phyloP scores from a whole-genome alignment of 495 filamentous ascomycete genomes.

The Rhypophila decipiens region DNA sequence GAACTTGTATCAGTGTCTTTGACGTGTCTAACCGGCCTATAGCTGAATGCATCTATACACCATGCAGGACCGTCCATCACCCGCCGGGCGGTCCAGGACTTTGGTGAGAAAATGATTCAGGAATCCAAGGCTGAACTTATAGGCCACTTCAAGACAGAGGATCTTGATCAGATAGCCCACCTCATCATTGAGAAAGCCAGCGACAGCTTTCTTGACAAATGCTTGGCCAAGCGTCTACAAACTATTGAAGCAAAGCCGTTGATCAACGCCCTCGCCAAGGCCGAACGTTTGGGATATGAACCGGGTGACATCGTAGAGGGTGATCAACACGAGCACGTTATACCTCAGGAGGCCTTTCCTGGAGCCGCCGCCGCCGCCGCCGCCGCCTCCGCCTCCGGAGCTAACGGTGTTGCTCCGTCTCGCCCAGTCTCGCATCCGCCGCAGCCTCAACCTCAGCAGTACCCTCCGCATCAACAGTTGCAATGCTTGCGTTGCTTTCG shows the following conservation, averaged over 20 bases:
- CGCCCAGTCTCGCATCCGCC: conserved; percentile 5
- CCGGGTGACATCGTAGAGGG: conserved; percentile 36
- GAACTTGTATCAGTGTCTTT: too few relatives aligned
- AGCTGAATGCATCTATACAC: conserved; percentile 44
- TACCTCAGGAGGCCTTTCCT: conserved; percentile 21
- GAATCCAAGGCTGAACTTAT: conserved; percentile 36
- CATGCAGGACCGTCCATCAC: conserved; percentile 31
- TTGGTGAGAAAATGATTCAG: conserved; percentile 38
- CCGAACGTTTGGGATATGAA: conserved; percentile 45
- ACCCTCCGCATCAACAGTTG: conserved; percentile 2
- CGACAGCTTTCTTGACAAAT: conserved; percentile 41
- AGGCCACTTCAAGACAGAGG: conserved; percentile 23
- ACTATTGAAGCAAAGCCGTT: conserved; percentile 43
- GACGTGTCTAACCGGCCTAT: too few relatives aligned
- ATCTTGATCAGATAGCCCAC: conserved; percentile 36
- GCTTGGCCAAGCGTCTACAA: conserved; percentile 34
- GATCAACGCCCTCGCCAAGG: conserved; percentile 43
- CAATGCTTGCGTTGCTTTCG: conserved; percentile 37
- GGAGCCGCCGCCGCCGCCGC: conserved; percentile 7
- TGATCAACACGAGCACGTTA: conserved; percentile 25
- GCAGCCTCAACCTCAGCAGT: background rate
- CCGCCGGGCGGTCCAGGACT: conserved; percentile 36
- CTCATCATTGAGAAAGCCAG: conserved; percentile 35
- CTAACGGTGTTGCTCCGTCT: conserved; percentile 2
- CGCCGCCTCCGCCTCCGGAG: too few relatives aligned